A percentile compares a stretch with the other conserved stretches of the same genome.
Evolutionary conservation across 1,139 yeast genomes (phyloP).

Genomic region (Kazachstania sp.): DNA sequence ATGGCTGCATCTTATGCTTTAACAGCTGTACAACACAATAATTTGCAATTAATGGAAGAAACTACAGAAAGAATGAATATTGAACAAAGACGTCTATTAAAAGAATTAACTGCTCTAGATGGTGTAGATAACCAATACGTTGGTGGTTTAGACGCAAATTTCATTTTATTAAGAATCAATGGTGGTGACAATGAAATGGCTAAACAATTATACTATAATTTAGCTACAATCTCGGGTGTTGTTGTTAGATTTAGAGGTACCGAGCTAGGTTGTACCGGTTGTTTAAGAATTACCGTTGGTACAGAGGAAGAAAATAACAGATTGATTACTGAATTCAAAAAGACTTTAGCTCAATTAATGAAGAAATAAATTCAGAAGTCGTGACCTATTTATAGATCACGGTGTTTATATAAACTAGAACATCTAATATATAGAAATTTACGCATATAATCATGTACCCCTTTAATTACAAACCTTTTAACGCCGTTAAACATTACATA

Average conservation of each 20-base stretch:
- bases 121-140: conserved; percentile 59
- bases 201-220: conserved; percentile 47
- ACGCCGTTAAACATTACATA: no score
- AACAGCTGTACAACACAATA: conserved; percentile 57
- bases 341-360: conserved; percentile 32
- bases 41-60: conserved; percentile 51
- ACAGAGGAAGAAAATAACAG: conserved; percentile 61
- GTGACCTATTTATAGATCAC: neutral
- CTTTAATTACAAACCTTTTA: no score
- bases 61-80: conserved; percentile 42
- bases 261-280: conserved; percentile 83
- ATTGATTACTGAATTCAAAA: conserved; percentile 45
- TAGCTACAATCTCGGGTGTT: conserved; percentile 67
- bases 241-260: conserved; percentile 87
- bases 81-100: conserved; percentile 49
- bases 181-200: conserved; percentile 62
- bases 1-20: conserved; percentile 68
- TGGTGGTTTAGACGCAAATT: conserved; percentile 88
- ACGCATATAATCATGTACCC: no score
- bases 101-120: conserved; percentile 43
- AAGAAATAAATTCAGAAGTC: neutral
- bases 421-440: no score
- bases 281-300: conserved; percentile 80
- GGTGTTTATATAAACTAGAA: no score
- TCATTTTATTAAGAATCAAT: conserved; percentile 63